These are phyloP conservation scores for Nitzschia sp. DNA, from an alignment of 108 stramenopile genomes.

Conservation along the genomic window DNA sequence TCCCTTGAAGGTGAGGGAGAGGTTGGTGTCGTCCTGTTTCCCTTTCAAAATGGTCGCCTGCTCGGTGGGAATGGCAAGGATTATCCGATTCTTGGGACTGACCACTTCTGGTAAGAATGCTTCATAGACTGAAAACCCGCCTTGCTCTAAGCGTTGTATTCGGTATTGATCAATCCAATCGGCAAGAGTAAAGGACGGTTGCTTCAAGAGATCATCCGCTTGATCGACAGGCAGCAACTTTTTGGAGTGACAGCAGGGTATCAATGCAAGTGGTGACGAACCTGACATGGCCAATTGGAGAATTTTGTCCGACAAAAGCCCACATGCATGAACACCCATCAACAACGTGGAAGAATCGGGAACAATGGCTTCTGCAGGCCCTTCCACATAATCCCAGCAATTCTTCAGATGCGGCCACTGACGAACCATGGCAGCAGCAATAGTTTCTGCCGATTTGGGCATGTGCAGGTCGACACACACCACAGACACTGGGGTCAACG, in stretches of 20 bases:
- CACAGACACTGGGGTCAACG: conserved; percentile 28
- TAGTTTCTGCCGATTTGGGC: conserved; percentile 56
- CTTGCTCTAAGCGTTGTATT: conserved; percentile 42
- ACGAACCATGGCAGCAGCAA: conserved; percentile 39
- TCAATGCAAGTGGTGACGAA: conserved; percentile 52
- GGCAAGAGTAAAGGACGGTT: conserved; percentile 6
- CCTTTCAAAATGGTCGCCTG: background rate
- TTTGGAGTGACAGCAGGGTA: conserved; percentile 61
- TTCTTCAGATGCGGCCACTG: conserved; percentile 42
- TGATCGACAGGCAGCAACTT: conserved; percentile 13
- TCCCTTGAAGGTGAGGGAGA: background rate
- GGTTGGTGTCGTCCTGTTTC: background rate
- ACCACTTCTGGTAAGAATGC: conserved; percentile 45
- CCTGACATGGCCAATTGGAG: conserved; percentile 43
- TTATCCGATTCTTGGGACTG: conserved; percentile 59
- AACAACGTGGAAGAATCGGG: conserved; percentile 51
- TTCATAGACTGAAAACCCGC: conserved; percentile 44
- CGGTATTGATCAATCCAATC: conserved; percentile 49
- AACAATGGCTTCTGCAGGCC: conserved; percentile 39
- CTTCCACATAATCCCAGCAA: conserved; percentile 63
- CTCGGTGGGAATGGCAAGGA: conserved; percentile 39
- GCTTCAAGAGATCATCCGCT: conserved; percentile 1
- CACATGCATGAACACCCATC: conserved; percentile 63
- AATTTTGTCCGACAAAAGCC: conserved; percentile 49
- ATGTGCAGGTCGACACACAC: conserved; percentile 58